These are phyloP conservation scores for Rhododendron ovatum DNA, from an alignment of 148 eudicot species.

Conservation along the genomic window DNA sequence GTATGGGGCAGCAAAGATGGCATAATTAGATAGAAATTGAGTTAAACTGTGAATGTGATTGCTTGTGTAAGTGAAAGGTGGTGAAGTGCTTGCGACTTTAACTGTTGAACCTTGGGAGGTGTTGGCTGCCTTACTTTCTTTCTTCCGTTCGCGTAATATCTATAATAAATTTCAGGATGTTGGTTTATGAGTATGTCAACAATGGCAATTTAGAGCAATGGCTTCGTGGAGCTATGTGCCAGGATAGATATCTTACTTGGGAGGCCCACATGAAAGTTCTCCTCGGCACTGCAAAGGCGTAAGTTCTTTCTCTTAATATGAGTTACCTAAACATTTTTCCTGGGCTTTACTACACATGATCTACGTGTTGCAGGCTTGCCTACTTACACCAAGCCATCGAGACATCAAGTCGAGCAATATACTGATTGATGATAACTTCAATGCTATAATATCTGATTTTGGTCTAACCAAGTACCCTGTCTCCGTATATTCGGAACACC, in stretches of 20 bases:
- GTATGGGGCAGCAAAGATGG: not conserved
- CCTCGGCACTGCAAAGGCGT: slow-evolving; percentile 92
- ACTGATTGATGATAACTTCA: slow-evolving; percentile 72
- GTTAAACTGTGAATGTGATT: not conserved
- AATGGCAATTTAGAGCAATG: slow-evolving; percentile 93
- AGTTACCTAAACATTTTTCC: not conserved
- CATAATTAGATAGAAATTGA: not conserved
- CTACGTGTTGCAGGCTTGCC: slow-evolving; percentile 61
- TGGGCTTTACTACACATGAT: not conserved
- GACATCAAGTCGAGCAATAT: slow-evolving; percentile 96
- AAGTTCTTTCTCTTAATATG: slow-evolving; percentile 30
- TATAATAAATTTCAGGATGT: slow-evolving; percentile 39
- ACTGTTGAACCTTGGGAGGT: not conserved
- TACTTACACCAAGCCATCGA: slow-evolving; percentile 88
- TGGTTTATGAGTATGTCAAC: slow-evolving; percentile 88
- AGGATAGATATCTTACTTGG: slow-evolving; percentile 84
- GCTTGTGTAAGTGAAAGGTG: not conserved
- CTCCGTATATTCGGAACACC: no score
- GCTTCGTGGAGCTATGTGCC: slow-evolving; percentile 93
- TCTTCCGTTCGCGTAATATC: not conserved
- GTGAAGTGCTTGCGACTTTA: not conserved
- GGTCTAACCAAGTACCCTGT: slow-evolving; percentile 67
- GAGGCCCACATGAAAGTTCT: slow-evolving; percentile 90
- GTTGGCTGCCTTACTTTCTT: not conserved
- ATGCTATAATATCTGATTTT: slow-evolving; percentile 89